Evolutionary conservation across 2,329 filamentous ascomycete genomes (phyloP), one percentile per base, ranked within the genome.

Genomic region (Talaromyces marneffei): DNA sequence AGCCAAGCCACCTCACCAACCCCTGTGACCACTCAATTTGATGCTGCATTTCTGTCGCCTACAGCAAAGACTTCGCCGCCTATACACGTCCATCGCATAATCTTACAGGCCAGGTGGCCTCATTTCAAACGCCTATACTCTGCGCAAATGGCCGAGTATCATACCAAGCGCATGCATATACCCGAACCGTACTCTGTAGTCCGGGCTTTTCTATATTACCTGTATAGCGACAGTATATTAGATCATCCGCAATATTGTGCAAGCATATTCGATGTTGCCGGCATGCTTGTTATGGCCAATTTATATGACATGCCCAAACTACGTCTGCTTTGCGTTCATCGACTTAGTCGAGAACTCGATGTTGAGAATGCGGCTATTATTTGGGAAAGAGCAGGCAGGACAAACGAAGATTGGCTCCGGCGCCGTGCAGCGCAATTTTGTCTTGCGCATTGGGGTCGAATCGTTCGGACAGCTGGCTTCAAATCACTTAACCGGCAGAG

Each of bases 231-330:
- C 74, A 93, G 88, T 67, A 97, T 99, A 66, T 74, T 76, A 2
- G 76, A 74, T n/a, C 78, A 80, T 62, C 84, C 85, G 0, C 83
- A 88, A 54, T 80, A 81, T 64, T 85, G 84, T 52, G 80, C 84
- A 0, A 80, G 77, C 8, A 84, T 97, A 20, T 85, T 87, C 31
- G 92, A 97, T 67, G 92, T 97, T 14, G 93, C 94, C 0, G 93
- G 94, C 8, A 86, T 99, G 75, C 83, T 99, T 2, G 93, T 99
- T 65, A 95, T 99, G 90, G 92, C 92, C 46, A 97, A 97, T 74
- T 90, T 97, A 52, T 99, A 99, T 78, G 93, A 97, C 71, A 95
- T 99, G 79, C 92, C 92, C 1, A 91, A 94, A 67, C 85, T 99
- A 25, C 89, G 93, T 20, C 84, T 96, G 7, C 82, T 97, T 1